Evolutionary conservation across 1,284 basidiomycete species (phyloP).

Genomic region (Apiotrichum gamsii): DNA sequence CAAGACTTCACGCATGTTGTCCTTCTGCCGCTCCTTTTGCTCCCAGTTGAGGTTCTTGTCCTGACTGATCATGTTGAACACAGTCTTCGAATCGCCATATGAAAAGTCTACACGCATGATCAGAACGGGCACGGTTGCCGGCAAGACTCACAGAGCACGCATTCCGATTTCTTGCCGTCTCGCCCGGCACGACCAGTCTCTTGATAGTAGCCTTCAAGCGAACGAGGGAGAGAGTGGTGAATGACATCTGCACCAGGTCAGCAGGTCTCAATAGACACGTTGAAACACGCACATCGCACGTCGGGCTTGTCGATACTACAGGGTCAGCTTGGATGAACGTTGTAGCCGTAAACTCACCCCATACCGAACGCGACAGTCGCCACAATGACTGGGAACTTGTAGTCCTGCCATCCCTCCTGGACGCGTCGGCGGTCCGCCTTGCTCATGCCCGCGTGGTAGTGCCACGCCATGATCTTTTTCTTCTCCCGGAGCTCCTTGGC

Average conservation of each 20-base stretch:
- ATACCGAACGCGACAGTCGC: slow-evolving; percentile 93
- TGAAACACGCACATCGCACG: slow-evolving; percentile 51
- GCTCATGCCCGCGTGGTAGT: slow-evolving; percentile 80
- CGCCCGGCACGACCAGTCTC: slow-evolving; percentile 80
- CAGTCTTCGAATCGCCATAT: slow-evolving; percentile 51
- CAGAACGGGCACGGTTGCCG: too few relatives aligned
- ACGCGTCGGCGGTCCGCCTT: slow-evolving; percentile 60
- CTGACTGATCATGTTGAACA: slow-evolving; percentile 55
- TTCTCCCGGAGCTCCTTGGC: slow-evolving; percentile 60
- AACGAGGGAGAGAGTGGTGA: slow-evolving; percentile 64
- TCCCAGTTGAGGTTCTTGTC: slow-evolving; percentile 50
- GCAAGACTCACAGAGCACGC: slow-evolving; percentile 53
- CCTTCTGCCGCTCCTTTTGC: slow-evolving; percentile 57
- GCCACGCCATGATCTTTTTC: slow-evolving; percentile 60
- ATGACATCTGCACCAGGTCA: slow-evolving; percentile 75
- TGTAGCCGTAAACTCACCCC: slow-evolving; percentile 53
- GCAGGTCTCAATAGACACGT: too few relatives aligned
- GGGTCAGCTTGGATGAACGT: slow-evolving; percentile 14
- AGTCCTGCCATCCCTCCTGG: slow-evolving; percentile 70
- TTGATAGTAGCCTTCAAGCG: slow-evolving; percentile 71
- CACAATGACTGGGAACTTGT: slow-evolving; percentile 73
- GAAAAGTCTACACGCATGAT: slow-evolving; percentile 56
- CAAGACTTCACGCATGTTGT: slow-evolving; percentile 57
- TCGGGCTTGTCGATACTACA: slow-evolving; percentile 90
- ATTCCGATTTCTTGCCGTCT: slow-evolving; percentile 62